Base-by-base conservation (phyloP, 768 basidiomycete species). In the Xerocomus spinulosus region DNA sequence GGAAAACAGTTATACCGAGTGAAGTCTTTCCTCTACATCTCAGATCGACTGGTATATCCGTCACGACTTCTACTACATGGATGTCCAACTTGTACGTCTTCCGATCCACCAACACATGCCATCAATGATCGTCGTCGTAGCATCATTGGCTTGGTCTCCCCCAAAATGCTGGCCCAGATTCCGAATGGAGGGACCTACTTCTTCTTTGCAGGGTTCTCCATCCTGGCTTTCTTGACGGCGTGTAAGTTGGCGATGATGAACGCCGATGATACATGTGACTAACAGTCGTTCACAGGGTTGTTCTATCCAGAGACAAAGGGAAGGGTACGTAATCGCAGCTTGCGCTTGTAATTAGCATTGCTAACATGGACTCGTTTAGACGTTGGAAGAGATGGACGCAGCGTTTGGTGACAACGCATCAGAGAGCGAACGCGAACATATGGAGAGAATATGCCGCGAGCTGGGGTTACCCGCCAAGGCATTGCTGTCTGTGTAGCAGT, bases 11-110 rank as follows among this genome's bases (percentile, higher is more conserved):
- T 10, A 61, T 73, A 38, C 71, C 72, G 12, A 67, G 65, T 24
- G 72, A 73, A 51, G 59, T 73, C 28, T 73, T 73, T 37, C 72
- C 72, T n/a, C 49, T 73, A 30, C 69, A 72, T 36, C 62, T 72
- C 13, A 57, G 72, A 24, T 67, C 70, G 7, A 73, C 70, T 13
- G 72, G 72, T 21, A 68, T 73, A 21, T 71, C 72, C 0, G 65
- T 73, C 21, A 73, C 64, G 7, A 69, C 73, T 4, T 74, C 73
- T 13, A 54, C 64, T 1, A 71, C 70, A 20, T 73, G 72, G 72
- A 68, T 70, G 54, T 68, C 70, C 23, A 73, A 71, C 44, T 68
- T 66, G 64, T 66, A 49, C 9, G 58, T 49, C 7, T 41, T 15
- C 36, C 35, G 4, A 23, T 25, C 9, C n/a, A 25, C 18, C 2